Percentiles rank a stretch among this genome's conserved stretches.
Evolutionary conservation across 2,329 filamentous ascomycete genomes (phyloP).

Genomic region (Periglandula ipomoeae): DNA sequence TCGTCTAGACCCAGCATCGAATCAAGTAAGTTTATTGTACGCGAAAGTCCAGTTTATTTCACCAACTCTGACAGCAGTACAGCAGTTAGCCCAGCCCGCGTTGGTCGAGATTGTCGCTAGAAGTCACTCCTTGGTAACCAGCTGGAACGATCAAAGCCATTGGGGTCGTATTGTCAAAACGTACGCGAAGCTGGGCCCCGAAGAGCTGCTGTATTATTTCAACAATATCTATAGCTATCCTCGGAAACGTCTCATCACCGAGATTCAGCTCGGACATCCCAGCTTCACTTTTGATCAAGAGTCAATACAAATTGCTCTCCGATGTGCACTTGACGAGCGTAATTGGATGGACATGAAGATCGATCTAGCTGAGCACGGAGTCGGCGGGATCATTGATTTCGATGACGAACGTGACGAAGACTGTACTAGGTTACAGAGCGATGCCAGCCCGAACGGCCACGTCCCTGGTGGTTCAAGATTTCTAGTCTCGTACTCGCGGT

Average conservation of each 20-base stretch:
- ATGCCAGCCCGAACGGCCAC: constrained; percentile 29
- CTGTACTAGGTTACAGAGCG: constrained; percentile 19
- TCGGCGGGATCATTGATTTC: constrained; percentile 33
- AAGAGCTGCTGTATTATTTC: constrained; percentile 40
- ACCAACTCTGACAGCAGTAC: background rate
- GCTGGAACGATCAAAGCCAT: constrained; percentile 27
- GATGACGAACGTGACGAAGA: constrained; percentile 27
- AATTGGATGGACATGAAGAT: constrained; percentile 23
- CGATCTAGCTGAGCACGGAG: constrained; percentile 23
- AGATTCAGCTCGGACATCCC: constrained; percentile 30
- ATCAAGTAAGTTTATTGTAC: constrained; percentile 20
- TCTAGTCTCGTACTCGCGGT: constrained; percentile 23
- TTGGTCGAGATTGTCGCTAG: constrained; percentile 17
- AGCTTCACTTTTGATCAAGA: constrained; percentile 36
- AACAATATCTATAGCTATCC: constrained; percentile 36
- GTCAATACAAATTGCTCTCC: constrained; percentile 31
- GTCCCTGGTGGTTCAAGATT: constrained; percentile 22
- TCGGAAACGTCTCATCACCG: constrained; percentile 33
- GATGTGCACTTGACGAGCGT: constrained; percentile 29
- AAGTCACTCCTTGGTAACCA: constrained; percentile 21
- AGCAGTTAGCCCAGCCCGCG: constrained; percentile 15
- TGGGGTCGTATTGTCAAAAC: constrained; percentile 33
- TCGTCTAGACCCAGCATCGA: constrained; percentile 28
- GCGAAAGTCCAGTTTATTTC: background rate
- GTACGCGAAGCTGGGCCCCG: constrained; percentile 40